Evolutionary conservation across 129 eudicot genomes (phyloP), one percentile per base, ranked within the genome.

Genomic region (Chrysanthemum makinoi): DNA sequence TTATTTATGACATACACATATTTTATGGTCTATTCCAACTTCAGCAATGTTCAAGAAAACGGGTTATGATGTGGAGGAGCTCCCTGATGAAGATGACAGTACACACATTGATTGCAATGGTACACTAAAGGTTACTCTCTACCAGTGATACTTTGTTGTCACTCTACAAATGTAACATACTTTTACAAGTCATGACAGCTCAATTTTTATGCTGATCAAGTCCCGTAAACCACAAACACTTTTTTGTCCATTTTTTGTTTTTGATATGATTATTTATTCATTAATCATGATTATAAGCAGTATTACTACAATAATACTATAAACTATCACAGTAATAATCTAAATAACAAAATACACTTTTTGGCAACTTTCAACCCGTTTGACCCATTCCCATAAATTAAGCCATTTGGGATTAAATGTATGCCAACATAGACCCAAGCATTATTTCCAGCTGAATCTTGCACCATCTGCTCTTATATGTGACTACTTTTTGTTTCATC

Each of bases 1-100:
- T 49, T 48, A 48, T 72, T 61, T 61, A 49, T 5, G 52, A 68
- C 62, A 24, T 53, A 62, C 48, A 7, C 67, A 17, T 49, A 26
- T 57, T 71, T 72, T 18, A 9, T 57, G 46, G 73, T 72, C 33
- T 72, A 65, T 63, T 63, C 61, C 39, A 18, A 69, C 30, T 74
- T 72, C 69, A 84, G 89, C 89, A 54, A 81, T 81, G 73, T 84
- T 84, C 79, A 84, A 84, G 81, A 81, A 81, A 33, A 77, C 76
- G 15, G 89, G 89, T 55, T 81, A 69, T 75, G 83, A 80, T 48
- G 80, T 84, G 39, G 73, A 78, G 70, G 89, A 84, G 71, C 81
- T 84, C 56, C 86, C 81, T 12, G 89, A 84, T 51, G 89, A 84
- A 70, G 76, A 81, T 20, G 83, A 78, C 7, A 74, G 79, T 12